Evolutionary conservation across 192 early-diverging fungal species (phyloP).

Genomic region (Radiomyces spectabilis): DNA sequence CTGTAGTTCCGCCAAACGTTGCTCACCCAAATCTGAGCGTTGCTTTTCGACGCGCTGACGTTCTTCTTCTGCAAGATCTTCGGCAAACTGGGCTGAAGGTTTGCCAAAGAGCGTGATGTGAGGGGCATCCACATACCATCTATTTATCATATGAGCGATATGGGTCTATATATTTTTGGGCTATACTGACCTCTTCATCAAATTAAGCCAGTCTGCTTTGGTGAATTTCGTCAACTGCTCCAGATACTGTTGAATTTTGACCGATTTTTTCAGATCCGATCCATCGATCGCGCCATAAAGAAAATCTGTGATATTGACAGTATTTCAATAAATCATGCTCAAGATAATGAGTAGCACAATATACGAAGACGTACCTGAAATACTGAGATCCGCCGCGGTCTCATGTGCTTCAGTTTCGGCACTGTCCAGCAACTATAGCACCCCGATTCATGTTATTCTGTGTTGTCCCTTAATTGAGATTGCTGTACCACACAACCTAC

Average conservation of each 20-base stretch:
- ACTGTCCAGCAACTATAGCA: slow-evolving; percentile 21
- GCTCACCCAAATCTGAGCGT: slow-evolving; percentile 31
- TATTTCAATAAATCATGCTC: no score
- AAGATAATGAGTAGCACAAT: no score
- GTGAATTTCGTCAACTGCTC: slow-evolving; percentile 33
- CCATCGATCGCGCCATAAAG: slow-evolving; percentile 45
- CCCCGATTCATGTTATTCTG: not conserved
- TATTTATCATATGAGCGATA: not conserved
- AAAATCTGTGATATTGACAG: no score
- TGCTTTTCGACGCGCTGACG: slow-evolving; percentile 42
- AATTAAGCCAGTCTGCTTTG: slow-evolving; percentile 35
- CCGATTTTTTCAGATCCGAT: slow-evolving; percentile 33
- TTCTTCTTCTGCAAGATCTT: slow-evolving; percentile 40
- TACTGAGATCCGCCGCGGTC: slow-evolving; percentile 16
- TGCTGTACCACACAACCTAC: slow-evolving; percentile 4
- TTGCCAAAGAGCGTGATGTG: slow-evolving; percentile 42
- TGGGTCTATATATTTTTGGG: not conserved
- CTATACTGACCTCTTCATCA: slow-evolving; percentile 36
- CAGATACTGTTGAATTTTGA: slow-evolving; percentile 36
- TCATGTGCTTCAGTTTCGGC: slow-evolving; percentile 31
- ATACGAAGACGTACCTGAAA: slow-evolving; percentile 11
- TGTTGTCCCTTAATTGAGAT: no score
- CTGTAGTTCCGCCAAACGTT: slow-evolving; percentile 39
- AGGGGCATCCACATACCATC: slow-evolving; percentile 36
- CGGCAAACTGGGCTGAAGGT: slow-evolving; percentile 46